Evolutionary conservation across 768 basidiomycete species (phyloP).

Genomic region (Amyloporia xantha): DNA sequence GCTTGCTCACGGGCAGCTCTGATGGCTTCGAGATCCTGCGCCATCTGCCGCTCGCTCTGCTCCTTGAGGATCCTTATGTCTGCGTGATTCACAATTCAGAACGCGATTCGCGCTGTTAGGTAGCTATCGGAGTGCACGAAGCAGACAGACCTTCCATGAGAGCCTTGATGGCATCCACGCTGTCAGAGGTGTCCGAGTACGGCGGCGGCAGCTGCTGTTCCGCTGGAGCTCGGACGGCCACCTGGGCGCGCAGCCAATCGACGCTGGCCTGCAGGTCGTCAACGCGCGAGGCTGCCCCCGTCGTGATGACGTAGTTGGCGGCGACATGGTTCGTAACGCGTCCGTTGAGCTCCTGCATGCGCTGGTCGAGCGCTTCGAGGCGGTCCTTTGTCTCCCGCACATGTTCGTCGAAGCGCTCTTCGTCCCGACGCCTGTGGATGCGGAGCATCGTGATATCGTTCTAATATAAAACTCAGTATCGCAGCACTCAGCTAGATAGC

Average conservation of each 20-base stretch:
- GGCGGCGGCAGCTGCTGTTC: background rate
- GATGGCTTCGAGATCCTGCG: constrained; percentile 38
- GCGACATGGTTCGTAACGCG: constrained; percentile 21
- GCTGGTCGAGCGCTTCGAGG: constrained; percentile 34
- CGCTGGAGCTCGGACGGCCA: background rate
- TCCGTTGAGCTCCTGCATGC: constrained; percentile 32
- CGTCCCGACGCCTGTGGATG: constrained; percentile 29
- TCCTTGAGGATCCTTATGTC: background rate
- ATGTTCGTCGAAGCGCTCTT: constrained; percentile 31
- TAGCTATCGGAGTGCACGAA: no score
- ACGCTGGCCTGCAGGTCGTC: constrained; percentile 8
- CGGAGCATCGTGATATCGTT: constrained; percentile 34
- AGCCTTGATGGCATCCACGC: constrained; percentile 5
- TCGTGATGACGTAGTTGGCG: constrained; percentile 27
- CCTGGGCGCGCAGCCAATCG: background rate
- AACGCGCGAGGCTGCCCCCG: constrained; percentile 23
- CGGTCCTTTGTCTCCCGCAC: constrained; percentile 34
- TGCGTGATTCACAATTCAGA: no score
- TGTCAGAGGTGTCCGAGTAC: background rate
- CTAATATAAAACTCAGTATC: constrained; percentile 4
- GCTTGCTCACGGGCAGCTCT: constrained; percentile 28
- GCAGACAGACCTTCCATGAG: constrained; percentile 9
- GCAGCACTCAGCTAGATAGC: background rate
- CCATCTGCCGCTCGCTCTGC: constrained; percentile 29
- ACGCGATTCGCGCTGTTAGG: no score